These are phyloP conservation scores for Sporisorium exsertum DNA, from an alignment of 1,284 basidiomycete genomes.

Conservation along the genomic window DNA sequence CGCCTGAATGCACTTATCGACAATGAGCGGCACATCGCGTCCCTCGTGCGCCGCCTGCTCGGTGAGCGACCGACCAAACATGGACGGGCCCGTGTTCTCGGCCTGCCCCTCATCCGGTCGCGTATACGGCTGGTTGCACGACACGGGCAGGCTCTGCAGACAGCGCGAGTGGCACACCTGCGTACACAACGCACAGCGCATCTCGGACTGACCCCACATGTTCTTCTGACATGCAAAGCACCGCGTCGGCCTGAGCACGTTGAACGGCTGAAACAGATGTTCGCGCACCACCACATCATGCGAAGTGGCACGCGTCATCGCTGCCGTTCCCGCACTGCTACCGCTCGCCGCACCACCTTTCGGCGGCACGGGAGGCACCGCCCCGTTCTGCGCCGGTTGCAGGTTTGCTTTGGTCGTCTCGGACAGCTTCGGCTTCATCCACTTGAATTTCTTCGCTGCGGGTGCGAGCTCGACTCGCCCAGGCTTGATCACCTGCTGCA, in stretches of 20 bases:
- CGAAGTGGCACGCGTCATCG: slow-evolving; percentile 42
- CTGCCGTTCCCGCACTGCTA: neutral
- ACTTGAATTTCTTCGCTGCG: slow-evolving; percentile 72
- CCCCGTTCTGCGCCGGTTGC: neutral
- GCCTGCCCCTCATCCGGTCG: slow-evolving; percentile 50
- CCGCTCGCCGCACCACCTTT: slow-evolving; percentile 21
- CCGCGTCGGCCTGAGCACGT: slow-evolving; percentile 85
- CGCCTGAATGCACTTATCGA: slow-evolving; percentile 80
- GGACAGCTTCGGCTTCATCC: slow-evolving; percentile 71
- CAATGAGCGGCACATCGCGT: slow-evolving; percentile 83
- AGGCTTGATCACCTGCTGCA: slow-evolving; percentile 69
- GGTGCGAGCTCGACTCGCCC: slow-evolving; percentile 70
- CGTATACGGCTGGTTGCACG: slow-evolving; percentile 58
- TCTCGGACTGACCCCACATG: slow-evolving; percentile 93
- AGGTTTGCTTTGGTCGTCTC: slow-evolving; percentile 43
- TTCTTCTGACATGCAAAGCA: slow-evolving; percentile 97
- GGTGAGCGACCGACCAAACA: slow-evolving; percentile 87
- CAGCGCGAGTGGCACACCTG: slow-evolving; percentile 62
- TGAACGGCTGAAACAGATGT: slow-evolving; percentile 91
- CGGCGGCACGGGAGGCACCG: slow-evolving; percentile 43
- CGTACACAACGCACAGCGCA: slow-evolving; percentile 77
- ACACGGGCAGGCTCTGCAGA: slow-evolving; percentile 55
- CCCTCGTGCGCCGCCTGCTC: slow-evolving; percentile 85
- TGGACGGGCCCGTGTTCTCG: slow-evolving; percentile 74
- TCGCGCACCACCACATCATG: slow-evolving; percentile 68